Evolutionary conservation across 768 basidiomycete genomes (phyloP), one percentile per base, ranked within the genome.

Genomic region (Phlegmacium glaucopus): DNA sequence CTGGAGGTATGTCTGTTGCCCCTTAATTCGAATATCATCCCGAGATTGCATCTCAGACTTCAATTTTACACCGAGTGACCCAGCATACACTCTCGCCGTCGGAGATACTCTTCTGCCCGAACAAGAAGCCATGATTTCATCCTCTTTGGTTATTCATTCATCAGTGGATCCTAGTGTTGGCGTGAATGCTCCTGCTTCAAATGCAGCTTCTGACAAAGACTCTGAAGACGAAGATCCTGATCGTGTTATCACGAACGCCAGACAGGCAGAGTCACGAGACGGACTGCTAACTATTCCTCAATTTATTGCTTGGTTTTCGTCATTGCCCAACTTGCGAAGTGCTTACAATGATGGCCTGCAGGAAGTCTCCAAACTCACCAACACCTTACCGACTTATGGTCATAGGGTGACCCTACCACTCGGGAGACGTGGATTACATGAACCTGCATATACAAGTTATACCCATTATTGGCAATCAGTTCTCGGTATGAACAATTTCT

Each of bases 361-460:
- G 16, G 40, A 57, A 28, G 53, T 54, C 48, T 56, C 41, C 42
- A 32, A 49, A 47, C 42, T 44, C 27, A 45, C 47, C n/a, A 47
- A 50, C 18, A 45, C 49, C 29, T 18, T 70, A 5, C 55, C 54
- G 46, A 80, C 76, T 3, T 90, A 79, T 57, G 83, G 83, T 2
- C 62, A 66, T 39, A 69, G 86, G 54, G 62, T 72, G 1, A 54
- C 58, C 3, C 48, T 80, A 4, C 55, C 66, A n/a, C 27, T 60
- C 11, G 67, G 59, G 9, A 69, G 75, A 47, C 67, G 66, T 15
- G 91, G 91, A 4, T 71, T 65, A 9, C 65, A 77, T 60, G 91
- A 94, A 60, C 92, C 93, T 3, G 77, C 81, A 62, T 97, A 84
- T 72, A 94, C 94, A 30, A 90, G 86, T 60, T 95, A 86, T 59